These are phyloP conservation scores for Inga laurina DNA, from an alignment of 306 rosid genomes.

Conservation along the genomic window DNA sequence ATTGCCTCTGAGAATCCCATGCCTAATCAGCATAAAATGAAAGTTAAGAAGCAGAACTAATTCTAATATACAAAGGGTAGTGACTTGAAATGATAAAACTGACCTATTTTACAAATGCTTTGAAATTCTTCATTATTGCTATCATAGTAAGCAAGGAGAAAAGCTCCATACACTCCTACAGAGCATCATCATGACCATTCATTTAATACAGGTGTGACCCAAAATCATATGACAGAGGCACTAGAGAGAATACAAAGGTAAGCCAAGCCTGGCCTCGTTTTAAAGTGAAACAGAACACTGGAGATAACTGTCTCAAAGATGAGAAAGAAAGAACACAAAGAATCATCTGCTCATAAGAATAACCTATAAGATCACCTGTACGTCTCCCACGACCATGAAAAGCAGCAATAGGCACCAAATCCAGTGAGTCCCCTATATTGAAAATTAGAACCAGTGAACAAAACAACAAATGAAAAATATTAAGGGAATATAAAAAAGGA, in stretches of 20 bases:
- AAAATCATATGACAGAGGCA: background rate
- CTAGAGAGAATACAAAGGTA: too few species aligned
- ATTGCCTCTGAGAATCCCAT: slow-evolving; percentile 70
- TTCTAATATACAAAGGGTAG: slow-evolving; percentile 14
- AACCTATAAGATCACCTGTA: slow-evolving; percentile 60
- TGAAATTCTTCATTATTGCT: slow-evolving; percentile 81
- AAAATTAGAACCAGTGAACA: slow-evolving; percentile 34
- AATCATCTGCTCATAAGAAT: slow-evolving; percentile 26
- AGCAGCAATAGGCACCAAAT: slow-evolving; percentile 96
- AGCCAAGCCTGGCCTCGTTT: too few species aligned
- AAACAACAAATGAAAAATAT: too few species aligned
- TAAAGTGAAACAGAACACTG: too few species aligned
- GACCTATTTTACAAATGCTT: slow-evolving; percentile 92
- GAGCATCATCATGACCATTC: slow-evolving; percentile 32
- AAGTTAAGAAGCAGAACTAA: slow-evolving; percentile 30
- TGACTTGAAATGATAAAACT: slow-evolving; percentile 35
- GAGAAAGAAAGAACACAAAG: background rate
- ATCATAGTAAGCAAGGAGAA: slow-evolving; percentile 89
- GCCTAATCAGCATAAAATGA: slow-evolving; percentile 48
- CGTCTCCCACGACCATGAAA: slow-evolving; percentile 95
- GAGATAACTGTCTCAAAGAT: too few species aligned
- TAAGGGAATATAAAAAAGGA: too few species aligned
- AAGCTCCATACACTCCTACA: slow-evolving; percentile 88
- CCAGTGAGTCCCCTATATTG: slow-evolving; percentile 93
- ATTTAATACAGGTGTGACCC: slow-evolving; percentile 27